These are phyloP conservation scores for Dianthus caryophyllus DNA, from an alignment of 148 eudicot species.

Conservation along the genomic window DNA sequence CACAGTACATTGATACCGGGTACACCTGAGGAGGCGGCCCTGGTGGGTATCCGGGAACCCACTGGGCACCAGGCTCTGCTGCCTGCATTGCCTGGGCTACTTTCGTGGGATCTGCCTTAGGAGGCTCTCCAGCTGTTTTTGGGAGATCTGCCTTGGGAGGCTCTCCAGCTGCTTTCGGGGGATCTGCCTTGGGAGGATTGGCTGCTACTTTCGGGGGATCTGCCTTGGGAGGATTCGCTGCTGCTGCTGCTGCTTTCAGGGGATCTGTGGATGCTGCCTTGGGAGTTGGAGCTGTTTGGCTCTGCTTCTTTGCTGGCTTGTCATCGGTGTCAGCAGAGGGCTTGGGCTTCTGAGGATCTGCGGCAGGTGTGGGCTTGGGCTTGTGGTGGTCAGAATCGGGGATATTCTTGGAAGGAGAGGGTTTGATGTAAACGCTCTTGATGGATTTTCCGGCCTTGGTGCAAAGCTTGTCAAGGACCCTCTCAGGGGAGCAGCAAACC, in stretches of 20 bases:
- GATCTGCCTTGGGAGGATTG: slow-evolving; percentile 10
- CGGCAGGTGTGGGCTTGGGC: background rate
- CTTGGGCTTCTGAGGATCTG: slow-evolving; percentile 31
- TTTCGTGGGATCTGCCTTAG: slow-evolving; percentile 21
- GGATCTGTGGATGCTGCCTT: background rate
- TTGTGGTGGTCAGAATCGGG: slow-evolving; percentile 24
- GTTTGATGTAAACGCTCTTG: slow-evolving; percentile 40
- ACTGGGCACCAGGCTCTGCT: slow-evolving; percentile 21
- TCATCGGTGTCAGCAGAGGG: slow-evolving; percentile 6
- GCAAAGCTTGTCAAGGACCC: slow-evolving; percentile 67
- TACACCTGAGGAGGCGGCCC: slow-evolving; percentile 21
- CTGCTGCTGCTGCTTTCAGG: background rate
- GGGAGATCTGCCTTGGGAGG: slow-evolving; percentile 12
- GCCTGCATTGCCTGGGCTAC: slow-evolving; percentile 1
- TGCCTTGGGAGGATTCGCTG: slow-evolving; percentile 26
- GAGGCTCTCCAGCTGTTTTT: slow-evolving; percentile 7
- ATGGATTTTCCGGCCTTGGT: slow-evolving; percentile 60
- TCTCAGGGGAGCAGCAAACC: slow-evolving; percentile 78
- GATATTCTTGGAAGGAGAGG: background rate
- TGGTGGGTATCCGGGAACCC: slow-evolving; percentile 30
- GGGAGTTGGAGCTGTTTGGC: background rate
- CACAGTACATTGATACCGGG: slow-evolving; percentile 11
- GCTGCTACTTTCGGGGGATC: slow-evolving; percentile 11
- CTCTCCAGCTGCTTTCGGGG: background rate
- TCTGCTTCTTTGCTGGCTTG: slow-evolving; percentile 15